Evolutionary conservation across 129 eudicot genomes (phyloP).

Genomic region (Escallonia herrerae): DNA sequence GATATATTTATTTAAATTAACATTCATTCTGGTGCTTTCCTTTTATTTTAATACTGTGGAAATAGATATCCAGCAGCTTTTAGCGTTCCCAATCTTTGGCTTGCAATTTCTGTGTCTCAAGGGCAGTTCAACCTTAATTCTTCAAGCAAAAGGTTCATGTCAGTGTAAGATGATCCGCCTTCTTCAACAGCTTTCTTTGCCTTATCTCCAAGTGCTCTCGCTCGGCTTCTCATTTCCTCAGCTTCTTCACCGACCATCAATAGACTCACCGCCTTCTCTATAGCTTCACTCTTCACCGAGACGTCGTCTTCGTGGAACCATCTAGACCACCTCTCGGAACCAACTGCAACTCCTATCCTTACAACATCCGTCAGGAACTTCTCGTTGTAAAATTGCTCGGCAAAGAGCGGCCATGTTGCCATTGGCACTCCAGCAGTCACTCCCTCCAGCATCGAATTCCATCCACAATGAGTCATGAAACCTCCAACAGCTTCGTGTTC

Average conservation of each 20-base stretch:
- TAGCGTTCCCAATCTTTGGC: no score
- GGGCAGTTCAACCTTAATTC: constrained; percentile 11
- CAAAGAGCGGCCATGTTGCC: constrained; percentile 29
- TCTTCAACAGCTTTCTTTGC: constrained; percentile 20
- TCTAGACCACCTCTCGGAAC: constrained; percentile 6
- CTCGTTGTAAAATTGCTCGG: constrained; percentile 25
- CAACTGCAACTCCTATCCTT: constrained; percentile 12
- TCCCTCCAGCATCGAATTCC: constrained; percentile 32
- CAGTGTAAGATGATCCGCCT: constrained; percentile 24
- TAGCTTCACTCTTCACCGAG: neutral
- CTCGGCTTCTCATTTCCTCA: constrained; percentile 15
- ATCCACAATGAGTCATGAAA: constrained; percentile 31
- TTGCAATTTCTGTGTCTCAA: neutral
- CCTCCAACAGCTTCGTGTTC: constrained; percentile 21
- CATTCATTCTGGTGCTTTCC: no score
- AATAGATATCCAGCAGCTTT: no score
- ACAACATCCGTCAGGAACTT: constrained; percentile 11
- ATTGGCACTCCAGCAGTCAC: constrained; percentile 24
- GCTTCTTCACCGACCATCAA: constrained; percentile 23
- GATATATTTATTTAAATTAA: no score
- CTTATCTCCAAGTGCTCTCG: constrained; percentile 8
- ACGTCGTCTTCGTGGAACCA: neutral
- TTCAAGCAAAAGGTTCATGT: constrained; percentile 8
- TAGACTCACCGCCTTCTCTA: constrained; percentile 6
- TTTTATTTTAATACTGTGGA: no score